A percentile compares a stretch with the other conserved stretches of the same genome.
phyloP scores from a whole-genome alignment of 345 rosid species.

The Eutrema japonicum region DNA sequence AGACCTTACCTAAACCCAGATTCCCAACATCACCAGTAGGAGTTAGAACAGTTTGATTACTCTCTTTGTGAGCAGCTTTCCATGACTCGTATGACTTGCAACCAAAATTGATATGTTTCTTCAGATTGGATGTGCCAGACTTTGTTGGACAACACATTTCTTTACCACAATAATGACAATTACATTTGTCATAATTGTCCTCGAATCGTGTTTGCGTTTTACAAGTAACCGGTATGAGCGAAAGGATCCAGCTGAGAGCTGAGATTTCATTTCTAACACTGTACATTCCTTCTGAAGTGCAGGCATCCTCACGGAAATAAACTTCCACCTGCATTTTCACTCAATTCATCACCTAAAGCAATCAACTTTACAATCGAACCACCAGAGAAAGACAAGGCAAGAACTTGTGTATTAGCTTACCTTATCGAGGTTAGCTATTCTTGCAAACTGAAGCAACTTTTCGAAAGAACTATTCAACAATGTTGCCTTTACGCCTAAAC shows the following conservation, averaged over 20 bases:
- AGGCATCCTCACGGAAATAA: constrained; percentile 63
- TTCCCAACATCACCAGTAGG: too few relatives aligned
- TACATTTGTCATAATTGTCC: neutral
- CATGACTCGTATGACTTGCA: too few relatives aligned
- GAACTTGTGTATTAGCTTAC: constrained; percentile 43
- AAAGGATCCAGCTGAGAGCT: constrained; percentile 65
- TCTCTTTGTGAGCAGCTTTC: too few relatives aligned
- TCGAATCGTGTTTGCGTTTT: constrained; percentile 32
- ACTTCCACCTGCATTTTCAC: constrained; percentile 73
- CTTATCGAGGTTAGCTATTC: constrained; percentile 76
- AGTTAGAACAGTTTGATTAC: too few relatives aligned
- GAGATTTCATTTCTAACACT: constrained; percentile 79
- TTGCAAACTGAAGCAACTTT: constrained; percentile 59
- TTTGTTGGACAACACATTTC: too few relatives aligned
- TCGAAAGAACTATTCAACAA: constrained; percentile 46
- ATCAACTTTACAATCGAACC: constrained; percentile 12
- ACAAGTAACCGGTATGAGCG: constrained; percentile 40
- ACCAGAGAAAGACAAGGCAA: constrained; percentile 12
- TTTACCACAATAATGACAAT: too few relatives aligned
- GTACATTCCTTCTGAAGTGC: constrained; percentile 50
- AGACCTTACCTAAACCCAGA: too few relatives aligned
- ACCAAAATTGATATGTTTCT: too few relatives aligned
- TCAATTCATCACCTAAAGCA: constrained; percentile 22
- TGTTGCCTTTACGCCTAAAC: constrained; percentile 56
- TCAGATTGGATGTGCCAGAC: too few relatives aligned